Evolutionary conservation across 73 alveolate species (phyloP), one percentile per base, ranked within the genome.

Genomic region (Paramecium biaurelia): DNA sequence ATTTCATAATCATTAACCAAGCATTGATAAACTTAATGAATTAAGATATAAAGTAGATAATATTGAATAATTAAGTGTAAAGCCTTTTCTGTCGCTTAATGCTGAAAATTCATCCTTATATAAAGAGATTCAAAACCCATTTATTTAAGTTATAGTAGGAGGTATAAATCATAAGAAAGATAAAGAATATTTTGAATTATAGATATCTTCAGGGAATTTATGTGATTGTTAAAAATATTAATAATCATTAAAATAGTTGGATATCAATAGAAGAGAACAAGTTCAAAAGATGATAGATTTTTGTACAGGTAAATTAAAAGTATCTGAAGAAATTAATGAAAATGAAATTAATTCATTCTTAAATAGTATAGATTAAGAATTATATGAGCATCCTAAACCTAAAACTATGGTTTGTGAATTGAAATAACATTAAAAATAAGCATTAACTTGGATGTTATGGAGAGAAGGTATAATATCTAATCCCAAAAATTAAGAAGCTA

Each of bases 381-480:
- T 74, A 12, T 30, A 35, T 74, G 37, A 21, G 12, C 59, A 32
- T 37, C 21, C 56, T 74, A 74, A 35, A 21, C 87, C 87, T 11
- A 38, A 74, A 38, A 74, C 56, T 14, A 32, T 74, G 87, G 38
- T 21, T 11, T 30, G 87, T 34, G 57, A 74, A 14, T 74, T 74
- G 28, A 74, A 74, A 43, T 6, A 32, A 35, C 87, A 93, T 63
- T 63, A 93, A 38, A 68, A 87, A 21, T 70, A 93, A 76, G 96
- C 96, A 1, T 92, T 93, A 20, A 47, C 94, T 0, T 93, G 96
- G 95, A 93, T 93, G 96, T 58, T 90, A 7, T 93, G 84, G 24
- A 37, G 96, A 53, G 96, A 93, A 86, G 85, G 92, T 35, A 59
- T 47, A 35, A 34, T 12, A 12, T 43, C 72, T 2, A 76, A 86